Conservation (phyloP, 1,284 basidiomycete genomes). For the Cryptococcus hybrid region DNA sequence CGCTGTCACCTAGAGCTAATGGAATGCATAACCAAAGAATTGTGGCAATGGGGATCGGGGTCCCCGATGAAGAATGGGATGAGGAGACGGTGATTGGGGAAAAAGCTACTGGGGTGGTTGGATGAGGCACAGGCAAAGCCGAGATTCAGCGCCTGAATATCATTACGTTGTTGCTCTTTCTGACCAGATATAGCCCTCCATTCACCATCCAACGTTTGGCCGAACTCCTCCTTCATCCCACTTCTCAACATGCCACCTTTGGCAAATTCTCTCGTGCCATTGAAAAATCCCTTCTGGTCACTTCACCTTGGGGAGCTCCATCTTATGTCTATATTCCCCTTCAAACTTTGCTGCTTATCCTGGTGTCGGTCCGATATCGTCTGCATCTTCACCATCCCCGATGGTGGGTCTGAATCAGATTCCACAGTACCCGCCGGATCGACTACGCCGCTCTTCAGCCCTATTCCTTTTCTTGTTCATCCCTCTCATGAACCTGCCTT, state of each 20-base stretch:
- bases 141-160: slow-evolving; percentile 61
- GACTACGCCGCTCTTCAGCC: slow-evolving; percentile 49
- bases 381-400: slow-evolving; percentile 54
- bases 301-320: slow-evolving; percentile 56
- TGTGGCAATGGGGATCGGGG: slow-evolving; percentile 7
- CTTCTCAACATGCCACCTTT: slow-evolving; percentile 68
- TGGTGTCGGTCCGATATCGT: slow-evolving; percentile 3
- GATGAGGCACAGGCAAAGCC: slow-evolving; percentile 61
- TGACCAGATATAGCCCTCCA: slow-evolving; percentile 58
- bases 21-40: slow-evolving; percentile 9
- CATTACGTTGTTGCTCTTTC: neutral
- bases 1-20: slow-evolving; percentile 2
- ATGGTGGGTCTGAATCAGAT: slow-evolving; percentile 17
- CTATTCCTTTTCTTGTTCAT: slow-evolving; percentile 46
- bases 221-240: slow-evolving; percentile 74
- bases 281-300: slow-evolving; percentile 80
- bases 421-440: slow-evolving; percentile 41
- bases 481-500: slow-evolving; percentile 7
- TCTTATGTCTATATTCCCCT: slow-evolving; percentile 32
- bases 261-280: slow-evolving; percentile 91
- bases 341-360: neutral
- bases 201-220: slow-evolving; percentile 92
- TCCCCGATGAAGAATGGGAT: slow-evolving; percentile 35
- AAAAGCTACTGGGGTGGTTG: slow-evolving; percentile 56
- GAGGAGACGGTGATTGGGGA: slow-evolving; percentile 51